Conservation (phyloP, 192 early-diverging fungal genomes). For the Backusella westeae region DNA sequence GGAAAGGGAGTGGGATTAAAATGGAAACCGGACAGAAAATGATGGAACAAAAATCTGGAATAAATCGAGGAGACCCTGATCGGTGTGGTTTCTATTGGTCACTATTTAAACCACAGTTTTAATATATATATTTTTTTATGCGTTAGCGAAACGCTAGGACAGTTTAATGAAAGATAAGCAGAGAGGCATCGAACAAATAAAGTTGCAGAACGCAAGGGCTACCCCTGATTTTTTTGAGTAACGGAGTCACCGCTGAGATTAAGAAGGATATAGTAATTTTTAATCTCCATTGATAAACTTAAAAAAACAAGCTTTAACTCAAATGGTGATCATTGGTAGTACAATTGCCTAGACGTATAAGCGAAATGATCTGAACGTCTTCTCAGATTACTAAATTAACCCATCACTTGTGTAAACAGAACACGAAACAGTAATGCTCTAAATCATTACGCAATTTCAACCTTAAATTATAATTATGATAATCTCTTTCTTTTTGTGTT, state of each 20-base stretch:
- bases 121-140: background rate
- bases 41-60: background rate
- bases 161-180: background rate
- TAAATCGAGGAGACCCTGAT: background rate
- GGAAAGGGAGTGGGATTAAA: background rate
- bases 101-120: background rate
- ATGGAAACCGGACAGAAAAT: background rate
- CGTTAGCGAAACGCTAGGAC: background rate
- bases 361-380: background rate
- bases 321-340: background rate
- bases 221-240: background rate
- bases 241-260: background rate
- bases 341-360: background rate
- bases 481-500: background rate
- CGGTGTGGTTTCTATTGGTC: background rate
- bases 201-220: background rate
- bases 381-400: background rate
- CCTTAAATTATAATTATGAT: background rate
- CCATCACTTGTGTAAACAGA: background rate
- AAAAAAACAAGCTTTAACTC: background rate
- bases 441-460: background rate
- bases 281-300: background rate
- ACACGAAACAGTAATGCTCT: background rate
- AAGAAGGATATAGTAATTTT: background rate
- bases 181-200: background rate